Base-by-base conservation (phyloP, 2,329 filamentous ascomycete species). In the Penicillium sp. region DNA sequence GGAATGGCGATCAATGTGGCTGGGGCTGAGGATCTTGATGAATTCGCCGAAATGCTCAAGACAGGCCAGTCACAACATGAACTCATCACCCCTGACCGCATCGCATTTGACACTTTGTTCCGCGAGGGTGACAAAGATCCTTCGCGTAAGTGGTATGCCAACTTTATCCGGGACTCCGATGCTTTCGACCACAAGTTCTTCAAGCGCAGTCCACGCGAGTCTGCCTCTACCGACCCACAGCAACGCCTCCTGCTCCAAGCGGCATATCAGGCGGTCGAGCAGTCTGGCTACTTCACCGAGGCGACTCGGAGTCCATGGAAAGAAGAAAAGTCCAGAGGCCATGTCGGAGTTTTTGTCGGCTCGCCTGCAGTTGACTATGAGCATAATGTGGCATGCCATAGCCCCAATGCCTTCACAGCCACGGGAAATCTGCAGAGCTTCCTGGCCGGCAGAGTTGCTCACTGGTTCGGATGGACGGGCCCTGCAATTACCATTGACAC, bases 391-490 rank as follows among this genome's bases (percentile, higher is more conserved):
- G 62, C 67, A 7, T 71, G 56, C n/a, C 63, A 79, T 26, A 35
- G 63, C 4, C 64, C 76, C 0, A 77, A 68, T 3, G 75, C 76
- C 0, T 76, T 68, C 47, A 65, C 73, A 1, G 64, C 67, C 0
- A 64, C 62, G 0, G 70, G 69, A 0, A 68, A 61, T 40, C 57
- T 70, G 2, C 59, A 58, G 4, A 53, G 57, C 4, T 73, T 69
- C 33, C 51, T 63, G 1, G 54, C 56, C 1, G 80, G 80, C 1
- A 70, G 74, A 7, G 70, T 83, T 35, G 76, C 73, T 40, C 79
- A 82, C 53, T 73, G 73, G 53, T 82, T 83, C 57, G 76, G 78
- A 0, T 82, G 80, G 69, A 78, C 72, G 2, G 81, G 81, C 0
- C 82, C 82, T 0, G 70, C 70, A 2, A 65, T 79, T 22, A 74